Conservation (phyloP, 2,329 filamentous ascomycete genomes). For the Diaporthe velutina region DNA sequence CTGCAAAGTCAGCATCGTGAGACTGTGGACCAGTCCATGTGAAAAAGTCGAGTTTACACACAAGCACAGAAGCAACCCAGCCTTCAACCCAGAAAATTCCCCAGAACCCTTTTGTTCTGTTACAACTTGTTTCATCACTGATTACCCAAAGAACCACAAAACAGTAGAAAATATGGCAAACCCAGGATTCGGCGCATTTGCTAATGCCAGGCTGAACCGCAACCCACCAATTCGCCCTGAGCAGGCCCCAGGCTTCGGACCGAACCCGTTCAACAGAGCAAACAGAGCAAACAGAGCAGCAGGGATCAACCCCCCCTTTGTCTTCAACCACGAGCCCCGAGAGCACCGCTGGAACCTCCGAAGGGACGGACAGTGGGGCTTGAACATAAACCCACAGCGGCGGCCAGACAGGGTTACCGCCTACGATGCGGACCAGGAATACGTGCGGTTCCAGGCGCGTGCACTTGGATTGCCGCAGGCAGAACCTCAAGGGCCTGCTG, state of each 20-base stretch:
- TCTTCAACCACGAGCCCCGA: neutral
- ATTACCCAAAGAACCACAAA: neutral
- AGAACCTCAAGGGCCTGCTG: neutral
- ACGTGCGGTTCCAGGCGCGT: neutral
- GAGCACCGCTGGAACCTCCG: neutral
- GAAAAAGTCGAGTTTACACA: neutral
- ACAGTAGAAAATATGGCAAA: neutral
- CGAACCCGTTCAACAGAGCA: constrained; percentile 9
- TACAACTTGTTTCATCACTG: neutral
- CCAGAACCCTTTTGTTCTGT: neutral
- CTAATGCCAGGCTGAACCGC: neutral
- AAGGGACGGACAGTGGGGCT: neutral
- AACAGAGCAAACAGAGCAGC: neutral
- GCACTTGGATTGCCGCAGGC: neutral
- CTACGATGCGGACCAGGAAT: neutral
- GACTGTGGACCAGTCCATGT: constrained; percentile 9
- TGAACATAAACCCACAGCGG: neutral
- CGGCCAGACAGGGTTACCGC: neutral
- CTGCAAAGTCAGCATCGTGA: constrained; percentile 1
- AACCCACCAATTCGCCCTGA: neutral
- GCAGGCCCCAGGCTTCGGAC: neutral
- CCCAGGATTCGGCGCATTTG: neutral
- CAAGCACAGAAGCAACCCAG: neutral
- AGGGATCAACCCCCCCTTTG: neutral
- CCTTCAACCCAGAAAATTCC: too few relatives aligned